Percentiles rank a stretch among this genome's conserved stretches.
phyloP scores from a whole-genome alignment of 2,329 filamentous ascomycete genomes.

The Blastomyces emzantsi region DNA sequence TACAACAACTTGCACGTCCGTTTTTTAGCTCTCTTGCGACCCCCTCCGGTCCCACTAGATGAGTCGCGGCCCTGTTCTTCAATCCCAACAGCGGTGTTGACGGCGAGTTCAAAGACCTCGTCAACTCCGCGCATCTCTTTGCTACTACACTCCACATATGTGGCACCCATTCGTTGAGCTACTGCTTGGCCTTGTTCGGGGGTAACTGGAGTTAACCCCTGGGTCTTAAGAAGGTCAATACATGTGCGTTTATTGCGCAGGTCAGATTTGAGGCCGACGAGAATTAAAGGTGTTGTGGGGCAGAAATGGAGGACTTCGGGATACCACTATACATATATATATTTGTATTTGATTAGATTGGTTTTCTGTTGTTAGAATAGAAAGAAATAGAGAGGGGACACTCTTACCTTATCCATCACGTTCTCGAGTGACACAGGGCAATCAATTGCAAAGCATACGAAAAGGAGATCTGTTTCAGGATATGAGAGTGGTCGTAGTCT shows the following conservation, averaged over 20 bases:
- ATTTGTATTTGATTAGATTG: constrained; percentile 4
- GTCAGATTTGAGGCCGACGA: constrained; percentile 95
- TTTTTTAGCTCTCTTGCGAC: constrained; percentile 65
- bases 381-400: neutral
- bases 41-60: constrained; percentile 22
- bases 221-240: constrained; percentile 97
- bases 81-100: constrained; percentile 79
- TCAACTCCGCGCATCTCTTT: constrained; percentile 96
- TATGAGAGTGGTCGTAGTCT: constrained; percentile 91
- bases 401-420: constrained; percentile 88
- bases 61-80: constrained; percentile 49
- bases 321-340: constrained; percentile 64
- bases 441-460: constrained; percentile 98
- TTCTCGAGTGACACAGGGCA: constrained; percentile 98
- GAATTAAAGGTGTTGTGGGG: constrained; percentile 89
- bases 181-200: constrained; percentile 81
- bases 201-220: constrained; percentile 91
- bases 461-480: constrained; percentile 93
- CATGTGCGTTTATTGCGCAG: constrained; percentile 91
- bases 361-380: neutral
- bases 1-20: constrained; percentile 72
- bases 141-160: constrained; percentile 97
- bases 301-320: constrained; percentile 98
- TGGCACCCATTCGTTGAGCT: constrained; percentile 84
- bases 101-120: constrained; percentile 88